Evolutionary conservation across 345 rosid genomes (phyloP), one percentile per base, ranked within the genome.

Genomic region (Gossypium mustelinum): DNA sequence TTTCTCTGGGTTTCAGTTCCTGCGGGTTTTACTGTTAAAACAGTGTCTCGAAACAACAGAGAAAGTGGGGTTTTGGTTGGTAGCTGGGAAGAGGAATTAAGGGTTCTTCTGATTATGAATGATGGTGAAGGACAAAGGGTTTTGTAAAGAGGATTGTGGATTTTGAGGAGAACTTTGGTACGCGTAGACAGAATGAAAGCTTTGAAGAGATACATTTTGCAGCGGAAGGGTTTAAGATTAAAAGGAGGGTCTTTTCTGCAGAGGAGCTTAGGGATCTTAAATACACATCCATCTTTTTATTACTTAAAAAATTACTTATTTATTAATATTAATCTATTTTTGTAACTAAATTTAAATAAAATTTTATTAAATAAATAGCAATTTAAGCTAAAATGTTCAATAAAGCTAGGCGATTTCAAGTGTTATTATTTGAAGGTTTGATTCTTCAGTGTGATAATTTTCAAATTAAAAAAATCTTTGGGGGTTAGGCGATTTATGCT

Each of bases 41-140:
- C 83, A 2, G 80, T 85, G 75, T 88, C 92, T 79, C 85, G 86
- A 79, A 87, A 89, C 4, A 87, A 73, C 45, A 68, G 58, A 73
- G 63, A 67, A 50, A 88, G 87, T 2, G 89, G 82, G 59, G 81
- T 84, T 78, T 75, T 81, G 61, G 62, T 39, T 66, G 80, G 29
- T 47, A 61, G 43, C 57, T 72, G 77, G n/a, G 80, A 29, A 43
- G 71, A 27, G 14, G 84, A 73, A 8, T 73, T 64, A 20, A 76
- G 47, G 55, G 67, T 72, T 77, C 84, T 78, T 78, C 83, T 76
- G 11, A 65, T n/a, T 20, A 79, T 50, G 61, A 73, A 27, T 43
- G 73, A 68, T 51, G 80, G 13, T 34, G 80, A 20, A 17, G 68
- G 43, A 18, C 63, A 43, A 11, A 29, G 57, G 51, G 62, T 51